Percentiles rank a stretch among this genome's conserved stretches.
Conservation (phyloP, 1,284 basidiomycete species). For the Fomitopsis pinicola region DNA sequence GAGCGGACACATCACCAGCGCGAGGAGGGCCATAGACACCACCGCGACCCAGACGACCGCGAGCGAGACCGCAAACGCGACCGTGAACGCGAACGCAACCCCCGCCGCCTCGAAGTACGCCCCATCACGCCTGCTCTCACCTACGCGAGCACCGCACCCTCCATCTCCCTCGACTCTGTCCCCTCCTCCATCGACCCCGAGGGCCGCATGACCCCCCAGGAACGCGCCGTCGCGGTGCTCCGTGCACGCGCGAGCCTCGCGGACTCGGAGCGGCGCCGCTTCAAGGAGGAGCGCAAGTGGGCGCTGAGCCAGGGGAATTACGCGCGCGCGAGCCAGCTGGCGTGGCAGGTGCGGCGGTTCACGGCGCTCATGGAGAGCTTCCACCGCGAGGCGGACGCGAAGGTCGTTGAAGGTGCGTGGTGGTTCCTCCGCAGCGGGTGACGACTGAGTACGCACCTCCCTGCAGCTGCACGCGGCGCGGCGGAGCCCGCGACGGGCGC, state of each 20-base stretch:
- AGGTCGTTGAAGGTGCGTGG: constrained; percentile 58
- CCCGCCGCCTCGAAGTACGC: constrained; percentile 20
- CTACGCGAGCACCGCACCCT: constrained; percentile 25
- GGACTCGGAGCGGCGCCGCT: constrained; percentile 74
- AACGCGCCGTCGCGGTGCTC: constrained; percentile 66
- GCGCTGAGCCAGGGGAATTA: constrained; percentile 70
- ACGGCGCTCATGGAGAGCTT: constrained; percentile 76
- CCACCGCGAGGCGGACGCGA: constrained; percentile 71
- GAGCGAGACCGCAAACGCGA: constrained; percentile 10
- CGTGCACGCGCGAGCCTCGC: constrained; percentile 73
- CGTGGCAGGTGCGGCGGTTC: constrained; percentile 77
- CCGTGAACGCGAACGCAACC: constrained; percentile 11
- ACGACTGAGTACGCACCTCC: background rate
- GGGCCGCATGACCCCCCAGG: constrained; percentile 55
- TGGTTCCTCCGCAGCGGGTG: background rate
- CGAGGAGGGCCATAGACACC: constrained; percentile 12
- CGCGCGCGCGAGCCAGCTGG: constrained; percentile 70
- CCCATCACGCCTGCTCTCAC: constrained; percentile 25
- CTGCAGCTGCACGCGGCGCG: constrained; percentile 24
- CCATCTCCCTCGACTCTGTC: constrained; percentile 39
- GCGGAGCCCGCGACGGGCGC: constrained; percentile 6
- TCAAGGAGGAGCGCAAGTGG: constrained; percentile 82
- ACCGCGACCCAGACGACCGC: constrained; percentile 14
- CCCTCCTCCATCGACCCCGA: constrained; percentile 58
- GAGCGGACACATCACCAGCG: constrained; percentile 15